These are phyloP conservation scores for Lumnitzera racemosa DNA, from an alignment of 345 rosid species.

Conservation along the genomic window DNA sequence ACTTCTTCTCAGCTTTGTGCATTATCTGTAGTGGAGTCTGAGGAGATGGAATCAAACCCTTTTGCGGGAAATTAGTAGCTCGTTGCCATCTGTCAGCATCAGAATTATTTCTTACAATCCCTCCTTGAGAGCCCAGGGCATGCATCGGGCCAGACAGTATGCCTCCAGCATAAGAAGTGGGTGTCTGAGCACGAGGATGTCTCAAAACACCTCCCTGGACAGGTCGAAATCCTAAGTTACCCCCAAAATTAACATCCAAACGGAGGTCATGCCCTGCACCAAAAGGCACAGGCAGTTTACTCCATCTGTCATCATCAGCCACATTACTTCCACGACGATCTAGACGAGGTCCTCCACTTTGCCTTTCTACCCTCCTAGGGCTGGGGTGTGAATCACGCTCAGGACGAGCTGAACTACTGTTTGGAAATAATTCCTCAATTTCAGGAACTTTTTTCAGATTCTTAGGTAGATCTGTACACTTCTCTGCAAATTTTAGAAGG, in stretches of 20 bases:
- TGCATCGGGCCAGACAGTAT: constrained; percentile 74
- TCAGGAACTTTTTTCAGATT: constrained; percentile 48
- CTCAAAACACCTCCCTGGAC: constrained; percentile 76
- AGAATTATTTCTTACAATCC: constrained; percentile 46
- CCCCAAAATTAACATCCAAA: constrained; percentile 37
- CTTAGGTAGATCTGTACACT: constrained; percentile 61
- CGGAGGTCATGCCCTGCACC: constrained; percentile 49
- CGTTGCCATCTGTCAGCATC: constrained; percentile 93
- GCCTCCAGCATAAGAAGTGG: constrained; percentile 37
- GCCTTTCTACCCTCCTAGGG: constrained; percentile 70
- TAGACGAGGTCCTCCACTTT: constrained; percentile 44
- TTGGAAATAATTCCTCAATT: constrained; percentile 32
- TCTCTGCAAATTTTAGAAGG: constrained; percentile 65
- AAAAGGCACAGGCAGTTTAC: constrained; percentile 35
- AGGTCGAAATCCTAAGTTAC: constrained; percentile 48
- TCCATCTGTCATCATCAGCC: constrained; percentile 68
- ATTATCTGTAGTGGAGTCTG: constrained; percentile 71
- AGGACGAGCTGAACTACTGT: constrained; percentile 30
- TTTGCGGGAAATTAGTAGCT: constrained; percentile 47
- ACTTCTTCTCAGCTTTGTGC: constrained; percentile 93
- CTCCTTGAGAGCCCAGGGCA: constrained; percentile 53
- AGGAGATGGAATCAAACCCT: constrained; percentile 82
- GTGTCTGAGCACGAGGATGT: constrained; percentile 56
- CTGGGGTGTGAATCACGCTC: constrained; percentile 51
- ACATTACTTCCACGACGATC: constrained; percentile 68